Percentiles rank a stretch among this genome's conserved stretches.
These are phyloP conservation scores for Pestalotiopsis sp. DNA, from an alignment of 2,329 filamentous ascomycete genomes.

Conservation along the genomic window DNA sequence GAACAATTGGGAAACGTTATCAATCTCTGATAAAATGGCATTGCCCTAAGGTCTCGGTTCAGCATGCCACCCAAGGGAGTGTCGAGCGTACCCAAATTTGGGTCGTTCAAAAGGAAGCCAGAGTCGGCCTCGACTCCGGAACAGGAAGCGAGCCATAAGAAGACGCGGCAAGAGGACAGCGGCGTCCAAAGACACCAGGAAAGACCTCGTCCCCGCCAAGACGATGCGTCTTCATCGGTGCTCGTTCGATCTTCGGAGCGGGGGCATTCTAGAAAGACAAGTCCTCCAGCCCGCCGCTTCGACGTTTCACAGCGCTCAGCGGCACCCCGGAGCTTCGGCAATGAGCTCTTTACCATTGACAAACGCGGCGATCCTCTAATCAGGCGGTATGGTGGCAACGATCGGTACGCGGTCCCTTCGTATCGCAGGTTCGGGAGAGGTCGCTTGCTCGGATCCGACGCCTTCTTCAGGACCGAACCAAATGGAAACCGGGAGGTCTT, in stretches of 20 bases:
- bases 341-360: slow-evolving; percentile 64
- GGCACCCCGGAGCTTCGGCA: slow-evolving; percentile 13
- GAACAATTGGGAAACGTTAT: too few species aligned
- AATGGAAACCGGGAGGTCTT: slow-evolving; percentile 61
- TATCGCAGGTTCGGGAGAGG: slow-evolving; percentile 74
- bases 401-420: slow-evolving; percentile 70
- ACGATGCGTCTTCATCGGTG: background rate
- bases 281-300: background rate
- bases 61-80: slow-evolving; percentile 28
- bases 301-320: slow-evolving; percentile 18
- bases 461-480: slow-evolving; percentile 67
- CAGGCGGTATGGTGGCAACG: slow-evolving; percentile 71
- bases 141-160: slow-evolving; percentile 11
- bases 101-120: slow-evolving; percentile 63
- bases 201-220: background rate
- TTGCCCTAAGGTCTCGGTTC: background rate
- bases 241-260: background rate
- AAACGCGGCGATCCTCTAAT: slow-evolving; percentile 77
- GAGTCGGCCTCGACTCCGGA: slow-evolving; percentile 40
- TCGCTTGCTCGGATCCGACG: slow-evolving; percentile 67
- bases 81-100: slow-evolving; percentile 66
- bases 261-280: background rate
- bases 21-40: background rate
- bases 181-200: background rate
- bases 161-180: background rate